Conservation (phyloP, 805 yeast species). For the Kluyveromyces wickerhamii region DNA sequence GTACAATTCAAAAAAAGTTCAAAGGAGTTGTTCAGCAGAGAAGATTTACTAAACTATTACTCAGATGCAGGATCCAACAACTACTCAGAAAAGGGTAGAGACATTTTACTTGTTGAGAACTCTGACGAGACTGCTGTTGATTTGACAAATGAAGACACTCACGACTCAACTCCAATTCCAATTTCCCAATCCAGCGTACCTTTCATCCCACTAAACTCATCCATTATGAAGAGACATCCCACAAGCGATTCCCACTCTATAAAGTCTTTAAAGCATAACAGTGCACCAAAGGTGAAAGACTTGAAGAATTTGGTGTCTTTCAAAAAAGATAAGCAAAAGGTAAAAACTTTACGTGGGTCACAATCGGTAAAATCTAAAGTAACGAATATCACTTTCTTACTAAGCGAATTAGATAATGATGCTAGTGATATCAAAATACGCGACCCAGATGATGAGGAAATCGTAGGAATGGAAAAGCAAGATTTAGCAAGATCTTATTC, state of each 20-base stretch:
- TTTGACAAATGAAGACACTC: not conserved
- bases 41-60: conserved; percentile 27
- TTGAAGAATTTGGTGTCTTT: conserved; percentile 18
- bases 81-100: conserved; percentile 24
- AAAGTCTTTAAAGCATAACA: conserved; percentile 8
- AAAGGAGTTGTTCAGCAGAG: conserved; percentile 17
- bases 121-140: not conserved
- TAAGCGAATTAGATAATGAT: conserved; percentile 22
- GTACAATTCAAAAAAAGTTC: conserved; percentile 14
- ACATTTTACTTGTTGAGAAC: conserved; percentile 19
- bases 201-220: not conserved
- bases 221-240: not conserved
- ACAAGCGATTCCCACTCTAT: conserved; percentile 5
- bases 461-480: conserved; percentile 25
- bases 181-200: not conserved
- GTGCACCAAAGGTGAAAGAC: conserved; percentile 24
- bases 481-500: conserved; percentile 27
- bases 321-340: conserved; percentile 5
- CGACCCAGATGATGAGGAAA: conserved; percentile 31
- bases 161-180: conserved; percentile 1
- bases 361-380: conserved; percentile 31
- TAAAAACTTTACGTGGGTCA: conserved; percentile 19
- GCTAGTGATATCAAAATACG: conserved; percentile 18
- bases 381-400: conserved; percentile 30
- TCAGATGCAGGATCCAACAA: conserved; percentile 25